Percentiles rank a stretch among this genome's conserved stretches.
These are phyloP conservation scores for Helianthus tuberosus DNA, from an alignment of 129 eudicot species.

Conservation along the genomic window DNA sequence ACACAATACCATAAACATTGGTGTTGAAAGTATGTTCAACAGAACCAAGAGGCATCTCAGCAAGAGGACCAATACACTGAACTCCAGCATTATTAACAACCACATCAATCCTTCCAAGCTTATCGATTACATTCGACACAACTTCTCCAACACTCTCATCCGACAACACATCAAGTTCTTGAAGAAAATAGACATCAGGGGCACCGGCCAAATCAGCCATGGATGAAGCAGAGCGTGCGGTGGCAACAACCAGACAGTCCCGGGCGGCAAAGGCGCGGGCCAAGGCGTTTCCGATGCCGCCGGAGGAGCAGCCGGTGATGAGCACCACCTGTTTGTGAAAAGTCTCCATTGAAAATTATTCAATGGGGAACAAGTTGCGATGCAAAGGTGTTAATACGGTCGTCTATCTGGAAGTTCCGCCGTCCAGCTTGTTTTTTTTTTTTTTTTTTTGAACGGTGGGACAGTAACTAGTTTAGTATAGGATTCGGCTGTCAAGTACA, in stretches of 20 bases:
- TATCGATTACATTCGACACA: conserved; percentile 50
- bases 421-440: too few species aligned
- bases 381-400: too few species aligned
- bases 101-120: conserved; percentile 73
- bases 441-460: too few species aligned
- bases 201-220: conserved; percentile 52
- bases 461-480: too few species aligned
- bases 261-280: conserved; percentile 78
- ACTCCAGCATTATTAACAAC: conserved; percentile 93
- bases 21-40: conserved; percentile 74
- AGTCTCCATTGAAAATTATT: conserved; percentile 24
- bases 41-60: conserved; percentile 69
- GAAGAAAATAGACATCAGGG: conserved; percentile 43
- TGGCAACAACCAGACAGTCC: conserved; percentile 78
- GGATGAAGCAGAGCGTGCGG: conserved; percentile 63
- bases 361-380: neutral
- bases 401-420: too few species aligned
- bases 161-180: conserved; percentile 70
- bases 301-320: conserved; percentile 83
- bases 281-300: conserved; percentile 92
- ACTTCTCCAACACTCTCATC: conserved; percentile 61
- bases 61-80: conserved; percentile 92
- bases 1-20: conserved; percentile 69
- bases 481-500: too few species aligned
- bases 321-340: conserved; percentile 62